Percentiles rank a stretch among this genome's conserved stretches.
Evolutionary conservation across 2,329 filamentous ascomycete species (phyloP).

Genomic region (Ophiostoma montium): DNA sequence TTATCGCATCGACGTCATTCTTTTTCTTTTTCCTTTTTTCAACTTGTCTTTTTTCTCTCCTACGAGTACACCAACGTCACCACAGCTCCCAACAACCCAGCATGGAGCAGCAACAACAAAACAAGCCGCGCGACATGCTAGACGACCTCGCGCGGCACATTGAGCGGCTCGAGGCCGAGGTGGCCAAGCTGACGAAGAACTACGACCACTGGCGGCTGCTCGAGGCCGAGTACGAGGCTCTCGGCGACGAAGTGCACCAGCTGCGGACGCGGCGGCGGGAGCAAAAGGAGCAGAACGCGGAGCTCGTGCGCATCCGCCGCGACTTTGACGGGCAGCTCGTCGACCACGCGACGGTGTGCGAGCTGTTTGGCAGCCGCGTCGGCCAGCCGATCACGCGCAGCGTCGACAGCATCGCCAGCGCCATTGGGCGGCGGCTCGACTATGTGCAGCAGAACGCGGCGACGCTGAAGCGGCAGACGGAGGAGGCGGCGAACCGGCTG

Average conservation of each 20-base stretch:
- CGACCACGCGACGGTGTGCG: conserved; percentile 40
- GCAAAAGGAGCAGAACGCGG: conserved; percentile 23
- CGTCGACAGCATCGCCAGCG: conserved; percentile 48
- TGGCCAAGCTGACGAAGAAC: conserved; percentile 58
- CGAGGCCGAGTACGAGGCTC: conserved; percentile 80
- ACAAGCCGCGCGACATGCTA: conserved; percentile 33
- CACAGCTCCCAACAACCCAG: not conserved
- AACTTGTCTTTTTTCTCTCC: not conserved
- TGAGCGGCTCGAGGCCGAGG: conserved; percentile 58
- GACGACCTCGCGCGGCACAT: conserved; percentile 62
- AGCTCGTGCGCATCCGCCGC: conserved; percentile 42
- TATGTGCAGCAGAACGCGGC: conserved; percentile 76
- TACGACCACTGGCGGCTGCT: conserved; percentile 81
- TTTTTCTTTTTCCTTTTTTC: not conserved
- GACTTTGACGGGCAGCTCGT: conserved; percentile 50
- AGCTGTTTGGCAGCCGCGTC: conserved; percentile 28
- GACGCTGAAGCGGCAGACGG: conserved; percentile 59
- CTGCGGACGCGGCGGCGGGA: not conserved
- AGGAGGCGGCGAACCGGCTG: conserved; percentile 54
- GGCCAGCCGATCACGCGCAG: conserved; percentile 28
- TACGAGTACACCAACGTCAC: not conserved
- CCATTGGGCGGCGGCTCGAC: conserved; percentile 65
- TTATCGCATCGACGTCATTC: not conserved
- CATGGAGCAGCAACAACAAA: not conserved
- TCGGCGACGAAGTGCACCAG: conserved; percentile 60